Evolutionary conservation across 2,329 filamentous ascomycete genomes (phyloP), one percentile per base, ranked within the genome.

Genomic region (Alternaria sp.): DNA sequence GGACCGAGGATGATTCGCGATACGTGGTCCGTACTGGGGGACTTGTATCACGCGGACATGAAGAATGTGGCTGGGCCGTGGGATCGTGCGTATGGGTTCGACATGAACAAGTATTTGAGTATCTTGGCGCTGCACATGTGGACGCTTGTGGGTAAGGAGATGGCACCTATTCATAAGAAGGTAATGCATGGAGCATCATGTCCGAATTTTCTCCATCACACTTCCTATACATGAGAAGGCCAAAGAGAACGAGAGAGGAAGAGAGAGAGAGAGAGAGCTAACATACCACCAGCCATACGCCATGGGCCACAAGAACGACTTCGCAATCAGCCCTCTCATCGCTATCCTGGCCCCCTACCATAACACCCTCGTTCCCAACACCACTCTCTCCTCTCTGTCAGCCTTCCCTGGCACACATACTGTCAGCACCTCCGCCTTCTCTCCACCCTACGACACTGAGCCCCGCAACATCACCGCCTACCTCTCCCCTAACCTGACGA

Each of bases 21-120:
- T 13, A 86, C 82, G 0, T 88, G 85, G 86, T 75, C 80, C 4
- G 78, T 80, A 3, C 77, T 85, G 2, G 78, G 80, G 0, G 64
- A 81, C 44, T 78, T 89, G 1, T 89, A 85, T 78, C 84, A 88
- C 52, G 82, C 86, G 0, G 79, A 81, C 2, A 72, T 89, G 74
- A 83, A 81, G 62, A 89, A 88, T 60, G 80, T 88, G 46, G 86
- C 86, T 2, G 87, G 86, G 0, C 87, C 87, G 0, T 89, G 86
- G 86, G 87, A 89, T 70, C 82, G 87, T 0, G 79, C 82, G 0
- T 89, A 89, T 61, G 86, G 86, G 0, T 88, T 83, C 56, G 86
- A 89, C 58, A 87, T 88, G 86, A 87, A 86, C 54, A 77, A 81
- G 6, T 88, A 88, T 64, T 70, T 88, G 4, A 83, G 83, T 51